Conservation (phyloP, 1,139 yeast species). For the Yamadazyma sp. region DNA sequence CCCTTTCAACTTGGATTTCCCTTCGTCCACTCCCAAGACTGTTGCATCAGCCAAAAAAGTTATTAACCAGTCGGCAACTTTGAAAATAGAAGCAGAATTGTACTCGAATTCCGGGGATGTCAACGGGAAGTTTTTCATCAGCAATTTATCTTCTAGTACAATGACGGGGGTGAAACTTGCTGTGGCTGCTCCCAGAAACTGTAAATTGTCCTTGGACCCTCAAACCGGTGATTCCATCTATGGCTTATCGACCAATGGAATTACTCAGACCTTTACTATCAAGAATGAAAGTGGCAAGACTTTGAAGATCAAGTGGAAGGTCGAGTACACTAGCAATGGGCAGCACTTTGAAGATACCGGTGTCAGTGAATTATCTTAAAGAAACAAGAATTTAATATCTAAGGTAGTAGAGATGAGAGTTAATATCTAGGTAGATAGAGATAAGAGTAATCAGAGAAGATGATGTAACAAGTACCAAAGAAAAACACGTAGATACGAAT, state of each 20-base stretch:
- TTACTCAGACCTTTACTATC: slow-evolving; percentile 61
- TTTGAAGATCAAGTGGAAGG: slow-evolving; percentile 82
- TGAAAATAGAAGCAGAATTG: slow-evolving; percentile 50
- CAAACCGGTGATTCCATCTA: slow-evolving; percentile 61
- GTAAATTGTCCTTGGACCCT: slow-evolving; percentile 64
- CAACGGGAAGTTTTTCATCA: slow-evolving; percentile 42
- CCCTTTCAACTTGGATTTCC: slow-evolving; percentile 54
- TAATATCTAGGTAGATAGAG: no score
- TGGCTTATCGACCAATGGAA: slow-evolving; percentile 52
- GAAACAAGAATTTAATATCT: no score
- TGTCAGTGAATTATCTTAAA: slow-evolving; percentile 32
- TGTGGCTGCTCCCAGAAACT: slow-evolving; percentile 79
- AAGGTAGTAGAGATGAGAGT: no score
- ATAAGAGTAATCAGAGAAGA: no score
- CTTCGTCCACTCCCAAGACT: slow-evolving; percentile 36
- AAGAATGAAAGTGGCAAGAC: slow-evolving; percentile 49
- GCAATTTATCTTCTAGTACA: slow-evolving; percentile 37
- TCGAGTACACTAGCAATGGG: slow-evolving; percentile 54
- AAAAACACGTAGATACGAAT: not conserved
- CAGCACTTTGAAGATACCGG: slow-evolving; percentile 55
- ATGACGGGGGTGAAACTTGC: slow-evolving; percentile 57
- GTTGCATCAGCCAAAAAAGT: slow-evolving; percentile 20
- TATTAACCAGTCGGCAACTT: slow-evolving; percentile 47
- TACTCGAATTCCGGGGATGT: slow-evolving; percentile 25
- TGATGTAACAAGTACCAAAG: not conserved